Evolutionary conservation across 768 basidiomycete genomes (phyloP).

Genomic region (Arthromyces matolae): DNA sequence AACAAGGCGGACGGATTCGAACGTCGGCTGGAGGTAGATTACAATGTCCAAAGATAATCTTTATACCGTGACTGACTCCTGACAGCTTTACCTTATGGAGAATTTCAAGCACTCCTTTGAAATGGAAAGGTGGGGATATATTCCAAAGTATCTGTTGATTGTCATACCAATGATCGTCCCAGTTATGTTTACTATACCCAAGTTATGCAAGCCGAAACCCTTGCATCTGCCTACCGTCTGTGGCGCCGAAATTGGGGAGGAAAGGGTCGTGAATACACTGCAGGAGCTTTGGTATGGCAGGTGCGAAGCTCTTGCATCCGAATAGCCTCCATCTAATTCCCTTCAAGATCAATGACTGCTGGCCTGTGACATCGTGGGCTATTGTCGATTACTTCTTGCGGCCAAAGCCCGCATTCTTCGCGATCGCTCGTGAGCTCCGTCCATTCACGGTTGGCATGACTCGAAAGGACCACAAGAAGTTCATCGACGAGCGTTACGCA

Average conservation of each 20-base stretch:
- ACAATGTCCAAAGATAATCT: background rate
- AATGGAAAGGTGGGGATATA: constrained; percentile 62
- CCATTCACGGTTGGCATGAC: constrained; percentile 82
- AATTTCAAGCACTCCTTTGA: constrained; percentile 91
- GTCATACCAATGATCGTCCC: constrained; percentile 12
- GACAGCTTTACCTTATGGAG: constrained; percentile 84
- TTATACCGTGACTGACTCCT: constrained; percentile 5
- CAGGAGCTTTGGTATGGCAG: constrained; percentile 96
- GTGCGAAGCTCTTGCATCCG: constrained; percentile 33
- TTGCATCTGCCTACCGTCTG: constrained; percentile 81
- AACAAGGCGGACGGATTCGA: constrained; percentile 92
- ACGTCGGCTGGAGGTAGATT: constrained; percentile 67
- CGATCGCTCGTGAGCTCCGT: constrained; percentile 81
- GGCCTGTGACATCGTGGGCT: constrained; percentile 93
- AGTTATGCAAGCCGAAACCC: constrained; percentile 92
- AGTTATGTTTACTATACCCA: constrained; percentile 95
- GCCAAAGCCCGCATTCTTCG: constrained; percentile 88
- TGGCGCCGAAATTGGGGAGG: constrained; percentile 94
- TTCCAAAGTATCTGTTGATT: background rate
- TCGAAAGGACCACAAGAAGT: constrained; percentile 66
- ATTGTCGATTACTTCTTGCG: constrained; percentile 92
- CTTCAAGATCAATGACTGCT: constrained; percentile 79
- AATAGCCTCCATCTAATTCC: background rate
- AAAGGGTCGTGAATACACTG: constrained; percentile 77
- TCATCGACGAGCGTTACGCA: constrained; percentile 56